phyloP scores from a whole-genome alignment of 2,329 filamentous ascomycete species.

The Venturia asperata region DNA sequence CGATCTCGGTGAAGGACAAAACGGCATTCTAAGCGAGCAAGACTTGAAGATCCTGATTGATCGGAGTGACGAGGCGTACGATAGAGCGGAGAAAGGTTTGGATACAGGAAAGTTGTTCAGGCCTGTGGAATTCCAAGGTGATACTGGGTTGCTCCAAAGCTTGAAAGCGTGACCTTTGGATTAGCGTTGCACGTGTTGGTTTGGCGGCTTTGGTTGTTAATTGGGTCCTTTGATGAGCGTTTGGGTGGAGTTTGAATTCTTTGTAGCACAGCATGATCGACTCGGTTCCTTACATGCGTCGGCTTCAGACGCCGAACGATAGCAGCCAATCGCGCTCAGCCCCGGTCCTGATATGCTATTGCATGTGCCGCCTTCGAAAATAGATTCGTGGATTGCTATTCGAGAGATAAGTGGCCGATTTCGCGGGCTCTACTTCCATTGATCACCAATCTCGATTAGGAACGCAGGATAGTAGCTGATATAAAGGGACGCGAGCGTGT shows the following conservation, averaged over 20 bases:
- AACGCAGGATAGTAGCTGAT: background rate
- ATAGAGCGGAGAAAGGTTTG: slow-evolving; percentile 53
- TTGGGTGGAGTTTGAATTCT: background rate
- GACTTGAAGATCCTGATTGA: slow-evolving; percentile 78
- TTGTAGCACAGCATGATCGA: background rate
- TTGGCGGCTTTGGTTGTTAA: background rate
- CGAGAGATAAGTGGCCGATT: slow-evolving; percentile 4
- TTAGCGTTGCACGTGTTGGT: background rate
- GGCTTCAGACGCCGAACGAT: slow-evolving; percentile 1
- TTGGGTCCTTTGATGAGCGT: background rate
- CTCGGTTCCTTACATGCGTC: slow-evolving; percentile 2
- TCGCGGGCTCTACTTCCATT: background rate
- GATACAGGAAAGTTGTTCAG: slow-evolving; percentile 49
- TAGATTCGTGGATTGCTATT: background rate
- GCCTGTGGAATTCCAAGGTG: slow-evolving; percentile 71
- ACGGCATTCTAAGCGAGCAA: slow-evolving; percentile 62
- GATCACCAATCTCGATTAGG: background rate
- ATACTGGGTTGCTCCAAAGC: slow-evolving; percentile 44
- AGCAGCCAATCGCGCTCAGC: background rate
- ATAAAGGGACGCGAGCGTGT: background rate
- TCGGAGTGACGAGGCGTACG: slow-evolving; percentile 59
- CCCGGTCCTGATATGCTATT: background rate
- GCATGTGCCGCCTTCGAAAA: background rate
- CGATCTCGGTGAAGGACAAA: slow-evolving; percentile 42
- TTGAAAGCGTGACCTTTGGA: slow-evolving; percentile 33